phyloP scores from a whole-genome alignment of 2,329 filamentous ascomycete species.

The Diaporthe ilicicola region DNA sequence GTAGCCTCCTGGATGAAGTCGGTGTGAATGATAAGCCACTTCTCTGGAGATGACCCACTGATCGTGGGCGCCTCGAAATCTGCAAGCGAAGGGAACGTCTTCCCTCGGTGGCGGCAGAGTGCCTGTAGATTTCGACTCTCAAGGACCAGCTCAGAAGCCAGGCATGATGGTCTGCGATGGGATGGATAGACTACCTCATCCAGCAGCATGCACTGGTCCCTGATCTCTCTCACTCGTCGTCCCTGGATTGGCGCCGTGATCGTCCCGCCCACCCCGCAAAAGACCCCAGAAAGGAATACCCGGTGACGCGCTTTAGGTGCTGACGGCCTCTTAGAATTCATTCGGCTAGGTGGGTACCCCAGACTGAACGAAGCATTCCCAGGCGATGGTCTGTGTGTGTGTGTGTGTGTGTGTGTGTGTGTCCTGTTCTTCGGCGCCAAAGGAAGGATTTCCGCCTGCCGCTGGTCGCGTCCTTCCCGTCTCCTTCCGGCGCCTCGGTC shows the following conservation, averaged over 20 bases:
- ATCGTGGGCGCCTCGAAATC: background rate
- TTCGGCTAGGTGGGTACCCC: conserved; percentile 16
- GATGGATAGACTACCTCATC: background rate
- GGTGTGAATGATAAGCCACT: background rate
- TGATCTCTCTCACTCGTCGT: background rate
- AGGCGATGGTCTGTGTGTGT: too few relatives aligned
- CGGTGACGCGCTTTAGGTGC: background rate
- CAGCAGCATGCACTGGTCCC: background rate
- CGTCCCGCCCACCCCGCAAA: conserved; percentile 13
- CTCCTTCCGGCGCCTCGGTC: conserved; percentile 18
- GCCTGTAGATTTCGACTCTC: background rate
- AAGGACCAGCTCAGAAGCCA: background rate
- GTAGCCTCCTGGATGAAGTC: background rate
- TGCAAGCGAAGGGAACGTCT: background rate
- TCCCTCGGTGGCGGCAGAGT: background rate
- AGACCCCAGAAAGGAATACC: background rate
- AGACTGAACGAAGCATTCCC: background rate
- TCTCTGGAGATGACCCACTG: background rate
- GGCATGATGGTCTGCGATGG: background rate
- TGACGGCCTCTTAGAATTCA: background rate
- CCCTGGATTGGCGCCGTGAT: background rate
- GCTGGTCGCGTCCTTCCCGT: conserved; percentile 9
- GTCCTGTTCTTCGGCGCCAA: conserved; percentile 5
- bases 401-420: too few relatives aligned
- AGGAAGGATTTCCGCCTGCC: conserved; percentile 9